Evolutionary conservation across 139 green algal species (phyloP).

Genomic region (Picochlorum sp.): DNA sequence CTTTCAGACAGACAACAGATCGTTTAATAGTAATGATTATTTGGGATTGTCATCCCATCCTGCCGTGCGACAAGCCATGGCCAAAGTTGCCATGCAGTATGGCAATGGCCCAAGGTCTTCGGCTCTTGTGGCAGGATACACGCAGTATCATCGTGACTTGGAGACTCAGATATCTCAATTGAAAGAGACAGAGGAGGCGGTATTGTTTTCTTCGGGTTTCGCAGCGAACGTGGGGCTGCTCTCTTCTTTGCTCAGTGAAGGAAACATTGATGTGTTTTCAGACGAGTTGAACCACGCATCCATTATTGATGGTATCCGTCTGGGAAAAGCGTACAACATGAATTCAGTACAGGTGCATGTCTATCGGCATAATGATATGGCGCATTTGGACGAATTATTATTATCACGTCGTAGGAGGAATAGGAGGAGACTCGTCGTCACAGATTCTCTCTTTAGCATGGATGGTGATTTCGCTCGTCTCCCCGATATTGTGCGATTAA

Average conservation of each 20-base stretch:
- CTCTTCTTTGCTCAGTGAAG: conserved; percentile 29
- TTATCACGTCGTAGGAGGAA: conserved; percentile 14
- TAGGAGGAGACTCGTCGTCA: conserved; percentile 65
- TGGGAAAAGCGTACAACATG: conserved; percentile 27
- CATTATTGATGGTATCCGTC: conserved; percentile 84
- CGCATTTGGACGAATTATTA: conserved; percentile 65
- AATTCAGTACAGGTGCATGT: conserved; percentile 28
- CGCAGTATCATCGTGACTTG: conserved; percentile 58
- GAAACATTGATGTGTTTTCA: conserved; percentile 57
- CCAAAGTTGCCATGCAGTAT: conserved; percentile 29
- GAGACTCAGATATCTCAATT: conserved; percentile 75
- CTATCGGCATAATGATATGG: conserved; percentile 87
- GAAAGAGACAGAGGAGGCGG: conserved; percentile 66
- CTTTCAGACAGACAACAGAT: no score
- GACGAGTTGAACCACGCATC: conserved; percentile 95
- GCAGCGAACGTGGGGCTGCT: conserved; percentile 82
- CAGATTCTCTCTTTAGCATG: conserved; percentile 91
- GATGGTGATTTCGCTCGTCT: conserved; percentile 88
- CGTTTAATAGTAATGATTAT: conserved; percentile 76
- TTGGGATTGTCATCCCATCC: conserved; percentile 81
- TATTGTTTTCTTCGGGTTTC: conserved; percentile 84
- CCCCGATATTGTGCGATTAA: conserved; percentile 53
- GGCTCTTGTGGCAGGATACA: conserved; percentile 80
- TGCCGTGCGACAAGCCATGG: conserved; percentile 50
- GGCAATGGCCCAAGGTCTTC: conserved; percentile 33